These are phyloP conservation scores for Syncephalastrum sp. DNA, from an alignment of 371 early-diverging fungal species.

Conservation along the genomic window DNA sequence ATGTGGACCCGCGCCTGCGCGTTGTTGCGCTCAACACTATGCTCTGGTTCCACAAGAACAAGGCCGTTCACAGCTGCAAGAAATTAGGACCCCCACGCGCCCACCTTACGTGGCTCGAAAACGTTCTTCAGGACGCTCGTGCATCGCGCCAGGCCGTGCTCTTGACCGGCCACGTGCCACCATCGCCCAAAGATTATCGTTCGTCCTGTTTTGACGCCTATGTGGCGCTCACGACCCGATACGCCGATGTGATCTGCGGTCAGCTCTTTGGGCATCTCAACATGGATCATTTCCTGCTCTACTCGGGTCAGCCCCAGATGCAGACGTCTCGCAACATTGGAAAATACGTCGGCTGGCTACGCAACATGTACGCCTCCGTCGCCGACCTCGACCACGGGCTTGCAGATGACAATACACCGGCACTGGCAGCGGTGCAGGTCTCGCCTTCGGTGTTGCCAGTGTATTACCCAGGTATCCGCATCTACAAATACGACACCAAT, in stretches of 20 bases:
- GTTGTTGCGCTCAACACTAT: conserved; percentile 73
- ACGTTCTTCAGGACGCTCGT: conserved; percentile 49
- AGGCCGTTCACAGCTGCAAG: conserved; percentile 65
- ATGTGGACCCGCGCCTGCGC: conserved; percentile 46
- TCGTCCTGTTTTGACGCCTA: conserved; percentile 62
- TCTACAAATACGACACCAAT: conserved; percentile 55
- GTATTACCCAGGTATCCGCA: conserved; percentile 72
- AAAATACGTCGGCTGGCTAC: conserved; percentile 34
- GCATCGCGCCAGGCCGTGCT: conserved; percentile 35
- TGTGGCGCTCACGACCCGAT: conserved; percentile 53
- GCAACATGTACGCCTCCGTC: conserved; percentile 27
- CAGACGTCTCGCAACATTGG: conserved; percentile 22
- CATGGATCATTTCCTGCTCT: conserved; percentile 72
- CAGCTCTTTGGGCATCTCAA: conserved; percentile 84
- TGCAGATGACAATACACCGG: conserved; percentile 11
- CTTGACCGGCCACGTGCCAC: conserved; percentile 79
- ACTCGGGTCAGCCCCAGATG: conserved; percentile 24
- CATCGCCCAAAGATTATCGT: conserved; percentile 64
- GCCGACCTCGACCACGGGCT: conserved; percentile 10
- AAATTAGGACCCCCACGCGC: conserved; percentile 56
- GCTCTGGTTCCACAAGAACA: conserved; percentile 69
- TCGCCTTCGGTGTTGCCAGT: conserved; percentile 75
- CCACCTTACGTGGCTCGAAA: conserved; percentile 74
- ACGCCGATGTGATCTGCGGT: conserved; percentile 64
- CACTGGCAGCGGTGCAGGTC: conserved; percentile 56